A percentile compares a stretch with the other conserved stretches of the same genome.
Evolutionary conservation across 768 basidiomycete species (phyloP).

Genomic region (Boletus rufocinnamomeus): DNA sequence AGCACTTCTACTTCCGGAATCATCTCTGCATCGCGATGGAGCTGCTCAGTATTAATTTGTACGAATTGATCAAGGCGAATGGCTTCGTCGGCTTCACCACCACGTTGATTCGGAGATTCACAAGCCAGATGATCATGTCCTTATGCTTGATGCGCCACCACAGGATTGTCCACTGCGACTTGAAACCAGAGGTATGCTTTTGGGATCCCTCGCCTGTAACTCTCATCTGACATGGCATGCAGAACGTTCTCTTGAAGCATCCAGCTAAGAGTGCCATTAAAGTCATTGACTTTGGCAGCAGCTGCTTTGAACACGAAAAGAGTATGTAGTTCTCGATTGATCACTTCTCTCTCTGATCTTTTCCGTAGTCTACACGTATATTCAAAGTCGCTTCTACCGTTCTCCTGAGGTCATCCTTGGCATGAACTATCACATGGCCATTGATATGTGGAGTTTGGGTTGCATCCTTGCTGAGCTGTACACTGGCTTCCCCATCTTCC

Average conservation of each 20-base stretch:
- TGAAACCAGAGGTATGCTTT: conserved; percentile 89
- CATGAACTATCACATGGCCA: conserved; percentile 99
- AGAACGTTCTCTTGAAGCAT: conserved; percentile 95
- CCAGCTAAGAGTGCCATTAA: conserved; percentile 96
- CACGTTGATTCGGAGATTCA: conserved; percentile 91
- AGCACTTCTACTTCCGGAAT: conserved; percentile 96
- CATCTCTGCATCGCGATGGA: conserved; percentile 99
- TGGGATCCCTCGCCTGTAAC: not conserved
- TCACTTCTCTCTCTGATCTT: conserved; percentile 8
- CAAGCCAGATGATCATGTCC: conserved; percentile 91
- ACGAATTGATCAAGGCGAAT: conserved; percentile 99
- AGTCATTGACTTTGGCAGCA: conserved; percentile 98
- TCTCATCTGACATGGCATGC: conserved; percentile 10
- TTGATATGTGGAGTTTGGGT: conserved; percentile 99
- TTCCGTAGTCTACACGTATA: conserved; percentile 91
- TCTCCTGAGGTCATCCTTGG: conserved; percentile 99
- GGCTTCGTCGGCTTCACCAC: conserved; percentile 99
- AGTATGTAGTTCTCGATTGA: conserved; percentile 54
- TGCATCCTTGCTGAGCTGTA: conserved; percentile 97
- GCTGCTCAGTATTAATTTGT: conserved; percentile 95
- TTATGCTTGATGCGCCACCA: conserved; percentile 94
- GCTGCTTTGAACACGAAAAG: conserved; percentile 98
- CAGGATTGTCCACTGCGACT: conserved; percentile 96
- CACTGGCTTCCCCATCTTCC: conserved; percentile 98
- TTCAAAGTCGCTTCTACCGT: conserved; percentile 99